These are phyloP conservation scores for Thielaviopsis ethacetica DNA, from an alignment of 2,329 filamentous ascomycete genomes.

Conservation along the genomic window DNA sequence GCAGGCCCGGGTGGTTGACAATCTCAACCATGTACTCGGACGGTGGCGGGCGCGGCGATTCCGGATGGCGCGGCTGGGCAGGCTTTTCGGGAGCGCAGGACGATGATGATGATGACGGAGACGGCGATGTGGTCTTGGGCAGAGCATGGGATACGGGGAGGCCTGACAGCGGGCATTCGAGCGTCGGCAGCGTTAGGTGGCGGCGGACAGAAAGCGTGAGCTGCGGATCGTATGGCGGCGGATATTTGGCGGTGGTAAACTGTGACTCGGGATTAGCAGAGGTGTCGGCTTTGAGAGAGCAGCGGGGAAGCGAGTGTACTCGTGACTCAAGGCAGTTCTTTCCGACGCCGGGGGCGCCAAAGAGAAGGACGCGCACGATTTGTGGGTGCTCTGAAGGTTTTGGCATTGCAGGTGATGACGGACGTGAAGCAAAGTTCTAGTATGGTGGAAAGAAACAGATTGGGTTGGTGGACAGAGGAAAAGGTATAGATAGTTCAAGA, in stretches of 20 bases:
- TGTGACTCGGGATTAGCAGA: neutral
- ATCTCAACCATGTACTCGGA: slow-evolving; percentile 17
- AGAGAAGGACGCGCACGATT: slow-evolving; percentile 14
- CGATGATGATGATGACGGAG: neutral
- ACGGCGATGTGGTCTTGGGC: neutral
- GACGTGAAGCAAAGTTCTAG: too few relatives aligned
- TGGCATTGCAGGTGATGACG: neutral
- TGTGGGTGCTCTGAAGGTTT: neutral
- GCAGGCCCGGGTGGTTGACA: slow-evolving; percentile 17
- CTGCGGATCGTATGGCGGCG: slow-evolving; percentile 16
- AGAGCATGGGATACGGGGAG: neutral
- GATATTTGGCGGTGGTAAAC: slow-evolving; percentile 2
- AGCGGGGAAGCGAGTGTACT: slow-evolving; percentile 11
- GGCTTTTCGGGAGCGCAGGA: neutral
- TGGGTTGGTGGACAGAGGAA: too few relatives aligned
- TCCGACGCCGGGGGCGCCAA: slow-evolving; percentile 17
- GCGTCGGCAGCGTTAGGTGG: slow-evolving; percentile 13
- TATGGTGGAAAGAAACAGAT: too few relatives aligned
- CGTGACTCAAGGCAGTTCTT: slow-evolving; percentile 19
- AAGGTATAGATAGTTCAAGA: too few relatives aligned
- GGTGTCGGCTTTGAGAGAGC: neutral
- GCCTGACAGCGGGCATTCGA: neutral
- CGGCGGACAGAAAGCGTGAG: slow-evolving; percentile 18
- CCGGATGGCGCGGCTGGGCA: neutral
- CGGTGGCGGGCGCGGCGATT: neutral